These are phyloP conservation scores for Taphrina deformans DNA, from an alignment of 1,139 yeast genomes.

Conservation along the genomic window DNA sequence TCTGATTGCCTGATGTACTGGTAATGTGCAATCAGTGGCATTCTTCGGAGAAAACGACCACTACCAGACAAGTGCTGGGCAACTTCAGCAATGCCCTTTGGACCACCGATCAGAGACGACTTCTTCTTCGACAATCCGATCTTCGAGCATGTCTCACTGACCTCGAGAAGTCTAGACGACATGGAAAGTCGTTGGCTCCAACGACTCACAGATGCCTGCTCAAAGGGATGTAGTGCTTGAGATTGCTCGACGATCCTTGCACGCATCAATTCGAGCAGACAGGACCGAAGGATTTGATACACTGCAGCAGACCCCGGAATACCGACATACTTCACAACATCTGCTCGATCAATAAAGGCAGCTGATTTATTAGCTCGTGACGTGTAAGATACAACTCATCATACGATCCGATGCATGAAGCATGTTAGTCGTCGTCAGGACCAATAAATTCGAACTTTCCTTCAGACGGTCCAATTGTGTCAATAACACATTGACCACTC, in stretches of 20 bases:
- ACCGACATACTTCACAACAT: constrained; percentile 37
- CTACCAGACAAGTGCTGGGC: constrained; percentile 2
- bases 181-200: constrained; percentile 1
- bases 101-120: not conserved
- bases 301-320: constrained; percentile 37
- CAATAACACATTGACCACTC: constrained; percentile 39
- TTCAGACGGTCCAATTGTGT: constrained; percentile 39
- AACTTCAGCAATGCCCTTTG: not conserved
- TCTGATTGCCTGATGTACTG: constrained; percentile 13
- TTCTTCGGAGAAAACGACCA: constrained; percentile 36
- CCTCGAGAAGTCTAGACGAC: not conserved
- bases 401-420: constrained; percentile 39
- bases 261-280: constrained; percentile 14
- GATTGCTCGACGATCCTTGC: not conserved
- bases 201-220: not conserved
- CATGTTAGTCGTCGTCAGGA: constrained; percentile 39
- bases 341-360: constrained; percentile 40
- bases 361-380: constrained; percentile 1
- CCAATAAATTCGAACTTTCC: constrained; percentile 36
- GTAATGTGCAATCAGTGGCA: constrained; percentile 36
- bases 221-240: not conserved
- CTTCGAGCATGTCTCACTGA: not conserved
- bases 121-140: not conserved
- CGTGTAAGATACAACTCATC: not conserved
- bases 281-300: constrained; percentile 22